These are phyloP conservation scores for Dioszegia crocea DNA, from an alignment of 768 basidiomycete species.

Conservation along the genomic window DNA sequence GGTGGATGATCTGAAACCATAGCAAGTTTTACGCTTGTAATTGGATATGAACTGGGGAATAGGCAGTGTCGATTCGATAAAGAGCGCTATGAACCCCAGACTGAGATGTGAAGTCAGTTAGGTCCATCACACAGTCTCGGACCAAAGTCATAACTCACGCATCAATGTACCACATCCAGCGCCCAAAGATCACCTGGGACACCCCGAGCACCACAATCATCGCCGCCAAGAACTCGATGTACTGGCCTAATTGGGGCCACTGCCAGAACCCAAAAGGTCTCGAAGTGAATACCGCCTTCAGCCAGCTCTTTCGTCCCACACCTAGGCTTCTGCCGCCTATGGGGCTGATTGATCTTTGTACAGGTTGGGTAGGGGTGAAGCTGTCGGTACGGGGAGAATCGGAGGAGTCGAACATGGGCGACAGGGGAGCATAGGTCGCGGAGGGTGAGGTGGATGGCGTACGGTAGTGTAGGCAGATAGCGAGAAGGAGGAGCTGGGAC, in stretches of 20 bases:
- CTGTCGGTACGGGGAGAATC: not conserved
- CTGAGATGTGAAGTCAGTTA: slow-evolving; percentile 15
- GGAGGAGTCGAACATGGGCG: slow-evolving; percentile 21
- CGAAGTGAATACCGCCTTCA: not conserved
- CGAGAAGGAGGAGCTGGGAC: slow-evolving; percentile 47
- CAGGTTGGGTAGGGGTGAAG: not conserved
- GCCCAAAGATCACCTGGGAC: slow-evolving; percentile 38
- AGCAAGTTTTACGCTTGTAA: slow-evolving; percentile 40
- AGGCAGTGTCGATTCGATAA: slow-evolving; percentile 47
- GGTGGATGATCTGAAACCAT: slow-evolving; percentile 43
- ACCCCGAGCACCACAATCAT: slow-evolving; percentile 42
- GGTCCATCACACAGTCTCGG: not conserved
- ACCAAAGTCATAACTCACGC: slow-evolving; percentile 29
- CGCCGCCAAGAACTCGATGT: slow-evolving; percentile 48
- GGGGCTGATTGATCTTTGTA: not conserved
- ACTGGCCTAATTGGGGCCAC: slow-evolving; percentile 44
- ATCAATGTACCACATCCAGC: slow-evolving; percentile 48
- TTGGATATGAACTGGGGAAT: slow-evolving; percentile 50
- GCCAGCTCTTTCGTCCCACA: not conserved
- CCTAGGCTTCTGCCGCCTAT: not conserved
- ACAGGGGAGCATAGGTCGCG: slow-evolving; percentile 31
- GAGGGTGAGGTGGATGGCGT: slow-evolving; percentile 10
- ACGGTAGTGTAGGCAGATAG: slow-evolving; percentile 47
- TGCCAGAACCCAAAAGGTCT: slow-evolving; percentile 48
- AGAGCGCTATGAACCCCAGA: slow-evolving; percentile 40